Base-by-base conservation (phyloP, 2,329 filamentous ascomycete genomes). In the Colletotrichum lindemuthianum region DNA sequence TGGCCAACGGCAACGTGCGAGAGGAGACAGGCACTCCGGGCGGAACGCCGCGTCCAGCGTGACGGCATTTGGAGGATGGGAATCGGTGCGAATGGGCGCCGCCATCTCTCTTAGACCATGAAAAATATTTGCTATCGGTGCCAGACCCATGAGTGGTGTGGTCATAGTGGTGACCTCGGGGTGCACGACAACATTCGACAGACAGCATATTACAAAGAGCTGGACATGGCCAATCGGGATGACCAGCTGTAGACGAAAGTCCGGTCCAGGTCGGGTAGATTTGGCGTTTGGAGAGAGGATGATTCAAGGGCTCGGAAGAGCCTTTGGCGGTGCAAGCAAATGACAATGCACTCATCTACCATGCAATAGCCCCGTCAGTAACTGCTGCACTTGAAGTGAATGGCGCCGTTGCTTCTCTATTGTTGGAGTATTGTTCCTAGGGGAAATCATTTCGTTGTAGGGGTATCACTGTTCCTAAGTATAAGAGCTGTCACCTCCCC, bases 21-120 rank as follows among this genome's bases (percentile, higher is more conserved):
- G 84, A 86, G 69, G 85, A 86, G 56, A 88, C 85, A 1, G 85
- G 83, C 3, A 88, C 87, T 69, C 84, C 84, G 0, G 82, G 85
- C 2, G 88, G 85, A 1, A 90, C 88, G 2, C 88, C 89, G 1
- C 82, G 81, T 41, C 81, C 81, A 75, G 78, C 45, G 49, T 60
- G 59, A 51, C 11, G 24, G 39, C 33, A 45, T n/a, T 24, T 24
- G 16, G 13, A 41, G 34, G 53, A 64, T 55, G 63, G 70, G 37
- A 45, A 13, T 6, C 13, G 9, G 37, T 40, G 9, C 37, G 9
- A 40, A 40, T 40, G 37, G 13, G 37, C 37, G 37, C 3, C 9
- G 37, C 9, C 13, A 13, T 40, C 9, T 13, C 37, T 9, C 37
- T 40, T 24, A 24, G 4, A 24, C 24, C 24, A 24, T 24, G 24